Base-by-base conservation (phyloP, 441 rosid species). In the Croton setiger region DNA sequence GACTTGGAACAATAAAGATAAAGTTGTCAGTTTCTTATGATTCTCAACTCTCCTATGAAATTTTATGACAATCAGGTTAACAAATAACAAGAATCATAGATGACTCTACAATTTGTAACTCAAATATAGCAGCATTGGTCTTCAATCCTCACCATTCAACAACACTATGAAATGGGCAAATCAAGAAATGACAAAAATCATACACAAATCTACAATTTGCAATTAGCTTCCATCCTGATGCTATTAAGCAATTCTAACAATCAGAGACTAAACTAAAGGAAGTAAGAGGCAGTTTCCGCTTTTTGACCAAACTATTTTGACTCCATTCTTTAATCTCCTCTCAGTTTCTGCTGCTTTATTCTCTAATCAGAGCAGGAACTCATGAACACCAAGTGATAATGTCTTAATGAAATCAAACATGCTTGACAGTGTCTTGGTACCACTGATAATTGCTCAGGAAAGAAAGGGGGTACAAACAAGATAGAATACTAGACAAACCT, bases 401-500 rank as follows among this genome's bases (percentile, higher is more conserved):
- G 12, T 67, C 9, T 31, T 27, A 14, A 17, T 36, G 20, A 15
- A 15, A 66, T 37, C 60, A 63, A 68, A 61, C 12, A 57, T 47
- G 48, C 15, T 39, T 23, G 59, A 52, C 12, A 7, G 37, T 37
- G 7, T 44, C 60, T 5, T 21, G n/a, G n/a, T 41, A 45, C 33
- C 51, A 23, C 21, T 7, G 9, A 13, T 21, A 5, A 41, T 65
- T 49, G 52, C 21, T 41, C 15, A 58, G 54, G 35, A 10, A 20
- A 47, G 0, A 13, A 53, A 51, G 23, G 36, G 7, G n/a, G n/a
- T 3, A 17, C 17, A 23, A 2, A 36, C 13, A 15, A 21, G 65
- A 12, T 18, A 9, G 52, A 71, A 53, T 15, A 2, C 3, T 15
- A 39, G 53, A 45, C 64, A 73, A 60, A 83, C 87, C 85, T 83